Evolutionary conservation across 805 yeast species (phyloP), one percentile per base, ranked within the genome.

Genomic region (Lipomyces starkeyi): DNA sequence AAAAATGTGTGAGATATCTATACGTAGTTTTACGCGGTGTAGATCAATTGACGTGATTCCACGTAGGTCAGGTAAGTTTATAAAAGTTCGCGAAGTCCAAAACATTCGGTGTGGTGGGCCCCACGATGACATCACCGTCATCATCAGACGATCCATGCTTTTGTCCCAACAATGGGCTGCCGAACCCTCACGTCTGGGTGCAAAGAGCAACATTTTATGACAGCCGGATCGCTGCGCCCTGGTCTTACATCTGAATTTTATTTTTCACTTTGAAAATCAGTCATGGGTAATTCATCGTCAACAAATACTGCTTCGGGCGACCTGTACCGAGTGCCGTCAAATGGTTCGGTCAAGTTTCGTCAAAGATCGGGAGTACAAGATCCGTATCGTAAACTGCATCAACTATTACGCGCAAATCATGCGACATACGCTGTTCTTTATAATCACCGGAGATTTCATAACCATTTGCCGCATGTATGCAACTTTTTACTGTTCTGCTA

Each of bases 331-430:
- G 56, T 29, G 7, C 56, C 1, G 17, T 53, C 56, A 14, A 25
- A 25, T 6, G 56, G 56, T 17, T 53, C 56, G 34, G 34, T 53
- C 29, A 29, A 25, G 34, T 25, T 53, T 53, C 34, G 56, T 29
- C 56, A 53, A 29, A 25, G 34, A 53, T 29, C 56, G n/a, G 34
- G 29, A 8, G 35, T 58, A 7, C 63, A 59, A 14, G 65, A 61
- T 57, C 65, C 71, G 9, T 43, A 61, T 8, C 66, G 63, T 37
- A 77, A 76, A 62, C 71, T 77, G 27, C 66, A 70, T 27, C 79
- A 77, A 55, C 72, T 78, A 5, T 60, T 79, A 22, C 67, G 76
- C 22, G 80, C 77, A 6, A 75, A 77, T 66, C 76, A 78, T 60
- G 67, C 70, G 14, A 73, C 67, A 20, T 78, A 76, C 61, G 78